Base-by-base conservation (phyloP, 2,329 filamentous ascomycete genomes). In the Macroventuria anomochaeta region DNA sequence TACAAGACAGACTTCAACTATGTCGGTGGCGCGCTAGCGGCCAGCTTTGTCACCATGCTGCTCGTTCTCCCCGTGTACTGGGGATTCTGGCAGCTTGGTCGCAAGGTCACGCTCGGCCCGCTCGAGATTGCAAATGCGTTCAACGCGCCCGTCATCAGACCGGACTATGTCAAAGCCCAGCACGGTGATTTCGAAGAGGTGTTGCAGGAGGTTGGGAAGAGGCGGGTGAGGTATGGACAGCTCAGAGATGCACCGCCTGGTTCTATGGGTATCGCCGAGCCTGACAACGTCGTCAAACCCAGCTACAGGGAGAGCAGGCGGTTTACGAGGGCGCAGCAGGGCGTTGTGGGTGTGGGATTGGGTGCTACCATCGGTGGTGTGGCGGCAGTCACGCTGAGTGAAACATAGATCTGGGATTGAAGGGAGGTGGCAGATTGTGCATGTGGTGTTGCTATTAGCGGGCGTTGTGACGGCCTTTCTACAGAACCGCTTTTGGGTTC, bases 101-200 rank as follows among this genome's bases (percentile, higher is more conserved):
- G 72, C 41, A 67, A 70, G 32, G 70, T 74, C 7, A 69, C 71
- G 5, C 59, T 75, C 0, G 65, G 65, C 12, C 72, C 72, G 5
- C 64, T 75, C 1, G 71, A 74, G 42, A 75, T 75, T 26, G 69
- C 70, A 1, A 65, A 72, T 18, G 71, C 70, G 1, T 74, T 74
- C 46, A 65, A 65, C 2, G 69, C 71, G 12, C 63, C 64, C 5
- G 59, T 63, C 29, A 57, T 65, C 36, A 46, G 53, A 20, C 64
- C 64, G 0, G 59, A 59, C 1, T 50, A 46, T n/a, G 59, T 54
- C 3, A 57, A 57, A 15, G 57, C 53, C 1, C 47, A 61, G 18
- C 64, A 67, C 25, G 64, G 61, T 7, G 64, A 67, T 17, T 65
- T 67, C 20, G 58, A 63, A 1, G 52, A 64, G 36, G 55, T 67